Conservation (phyloP, 306 rosid genomes). For the Citrullus colocynthis region DNA sequence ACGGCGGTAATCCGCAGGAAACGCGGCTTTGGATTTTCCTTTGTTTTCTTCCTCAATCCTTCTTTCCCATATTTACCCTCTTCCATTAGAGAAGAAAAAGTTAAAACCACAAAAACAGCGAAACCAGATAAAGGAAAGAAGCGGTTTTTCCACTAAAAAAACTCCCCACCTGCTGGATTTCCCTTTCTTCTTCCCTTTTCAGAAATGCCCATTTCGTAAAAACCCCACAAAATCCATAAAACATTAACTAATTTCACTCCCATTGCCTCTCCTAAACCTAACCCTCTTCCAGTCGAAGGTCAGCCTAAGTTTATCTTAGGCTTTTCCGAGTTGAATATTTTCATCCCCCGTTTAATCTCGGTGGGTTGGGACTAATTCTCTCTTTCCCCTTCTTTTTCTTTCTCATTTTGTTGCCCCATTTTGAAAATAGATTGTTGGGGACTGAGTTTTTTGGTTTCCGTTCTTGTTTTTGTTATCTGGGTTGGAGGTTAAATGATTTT, state of each 20-base stretch:
- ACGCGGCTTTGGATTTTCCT: constrained; percentile 23
- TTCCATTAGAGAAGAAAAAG: neutral
- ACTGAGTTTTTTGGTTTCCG: neutral
- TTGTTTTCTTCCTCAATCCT: neutral
- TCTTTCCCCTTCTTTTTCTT: neutral
- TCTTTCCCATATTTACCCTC: neutral
- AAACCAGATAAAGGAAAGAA: neutral
- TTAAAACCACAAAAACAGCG: neutral
- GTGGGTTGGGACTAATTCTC: neutral
- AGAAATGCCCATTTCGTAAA: constrained; percentile 9
- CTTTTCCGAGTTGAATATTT: constrained; percentile 16
- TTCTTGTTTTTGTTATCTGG: neutral
- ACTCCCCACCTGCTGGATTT: neutral
- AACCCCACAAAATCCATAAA: neutral
- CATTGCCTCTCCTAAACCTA: neutral
- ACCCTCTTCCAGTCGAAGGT: neutral
- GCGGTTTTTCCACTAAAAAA: constrained; percentile 6
- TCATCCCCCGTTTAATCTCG: constrained; percentile 25
- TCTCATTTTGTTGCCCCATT: neutral
- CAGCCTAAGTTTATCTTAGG: constrained; percentile 9
- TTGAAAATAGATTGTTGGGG: neutral
- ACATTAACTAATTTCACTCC: neutral
- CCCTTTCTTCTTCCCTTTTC: neutral
- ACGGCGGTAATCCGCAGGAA: constrained; percentile 26
- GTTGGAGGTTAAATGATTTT: neutral